Conservation (phyloP, 2,329 filamentous ascomycete genomes). For the Fusarium compactum region DNA sequence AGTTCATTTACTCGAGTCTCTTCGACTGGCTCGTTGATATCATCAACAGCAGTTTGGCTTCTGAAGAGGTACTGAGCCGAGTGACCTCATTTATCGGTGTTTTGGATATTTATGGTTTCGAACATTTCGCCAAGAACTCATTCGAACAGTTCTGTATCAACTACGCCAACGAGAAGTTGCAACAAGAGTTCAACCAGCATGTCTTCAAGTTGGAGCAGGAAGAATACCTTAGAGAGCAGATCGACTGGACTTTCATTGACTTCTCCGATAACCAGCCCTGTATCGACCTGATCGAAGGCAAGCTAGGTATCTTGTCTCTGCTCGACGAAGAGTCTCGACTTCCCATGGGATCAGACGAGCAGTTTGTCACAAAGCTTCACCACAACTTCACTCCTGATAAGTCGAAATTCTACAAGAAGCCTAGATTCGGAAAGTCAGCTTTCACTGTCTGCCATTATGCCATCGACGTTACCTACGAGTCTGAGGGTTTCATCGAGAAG, state of each 20-base stretch:
- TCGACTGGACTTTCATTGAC: slow-evolving; percentile 99
- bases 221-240: slow-evolving; percentile 94
- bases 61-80: slow-evolving; percentile 84
- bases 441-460: slow-evolving; percentile 99
- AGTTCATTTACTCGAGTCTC: slow-evolving; percentile 97
- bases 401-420: slow-evolving; percentile 98
- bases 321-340: slow-evolving; percentile 96
- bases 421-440: slow-evolving; percentile 94
- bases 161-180: slow-evolving; percentile 98
- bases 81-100: slow-evolving; percentile 96
- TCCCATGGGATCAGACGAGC: slow-evolving; percentile 97
- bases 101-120: slow-evolving; percentile 98
- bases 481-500: slow-evolving; percentile 99
- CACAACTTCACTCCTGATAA: slow-evolving; percentile 92
- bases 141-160: slow-evolving; percentile 99
- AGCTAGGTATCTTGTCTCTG: slow-evolving; percentile 90
- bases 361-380: slow-evolving; percentile 96
- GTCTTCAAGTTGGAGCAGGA: slow-evolving; percentile 99
- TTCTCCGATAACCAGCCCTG: slow-evolving; percentile 99
- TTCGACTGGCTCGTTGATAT: slow-evolving; percentile 99
- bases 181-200: slow-evolving; percentile 99
- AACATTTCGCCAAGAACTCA: slow-evolving; percentile 99
- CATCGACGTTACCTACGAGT: slow-evolving; percentile 97
- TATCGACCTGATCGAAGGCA: slow-evolving; percentile 98
- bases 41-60: slow-evolving; percentile 91